Evolutionary conservation across 2,329 filamentous ascomycete genomes (phyloP), one percentile per base, ranked within the genome.

Genomic region (Acephala macrosclerotiorum): DNA sequence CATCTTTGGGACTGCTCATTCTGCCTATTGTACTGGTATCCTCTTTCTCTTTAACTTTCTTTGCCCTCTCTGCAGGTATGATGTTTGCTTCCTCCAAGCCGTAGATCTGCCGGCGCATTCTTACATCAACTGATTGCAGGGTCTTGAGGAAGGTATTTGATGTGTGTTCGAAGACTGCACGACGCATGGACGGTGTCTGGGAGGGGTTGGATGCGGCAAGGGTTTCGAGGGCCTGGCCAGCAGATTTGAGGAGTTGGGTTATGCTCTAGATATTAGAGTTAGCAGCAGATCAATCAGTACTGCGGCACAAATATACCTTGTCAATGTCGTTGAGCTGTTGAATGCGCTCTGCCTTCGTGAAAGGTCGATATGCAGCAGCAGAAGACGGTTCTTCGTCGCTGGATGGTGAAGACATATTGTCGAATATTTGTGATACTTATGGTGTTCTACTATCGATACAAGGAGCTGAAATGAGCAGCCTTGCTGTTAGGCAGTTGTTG

Each of bases 51-150:
- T 63, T 63, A 1, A 12, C 49, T 76, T 69, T 71, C 40, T 72
- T 75, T 33, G 55, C 61, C 61, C 71, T 74, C 14, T 75, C 64
- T 72, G 75, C 38, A 84, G 78, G 75, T 72, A 96, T 87, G 68
- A 96, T 92, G 47, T 88, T 87, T 0, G 91, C 92, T 78, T 97
- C 93, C 77, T 96, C 92, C 3, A 97, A 82, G 0, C 91, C 92
- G 76, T 91, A 89, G 56, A 94, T 90, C 75, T 94, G 90, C 45
- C 90, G 84, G 67, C 91, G 90, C 61, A 96, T 86, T 55, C 87
- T 84, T 12, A 94, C 91, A 74, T 93, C 90, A 59, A 96, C 86
- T 7, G 85, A 85, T 68, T 93, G 92, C 2, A 97, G 82, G 1
- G 89, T 89, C 0, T 84, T 83, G 70, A 96, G 89, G 77, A 95